These are phyloP conservation scores for Ceratocystis ficicola DNA, from an alignment of 2,329 filamentous ascomycete genomes.

Conservation along the genomic window DNA sequence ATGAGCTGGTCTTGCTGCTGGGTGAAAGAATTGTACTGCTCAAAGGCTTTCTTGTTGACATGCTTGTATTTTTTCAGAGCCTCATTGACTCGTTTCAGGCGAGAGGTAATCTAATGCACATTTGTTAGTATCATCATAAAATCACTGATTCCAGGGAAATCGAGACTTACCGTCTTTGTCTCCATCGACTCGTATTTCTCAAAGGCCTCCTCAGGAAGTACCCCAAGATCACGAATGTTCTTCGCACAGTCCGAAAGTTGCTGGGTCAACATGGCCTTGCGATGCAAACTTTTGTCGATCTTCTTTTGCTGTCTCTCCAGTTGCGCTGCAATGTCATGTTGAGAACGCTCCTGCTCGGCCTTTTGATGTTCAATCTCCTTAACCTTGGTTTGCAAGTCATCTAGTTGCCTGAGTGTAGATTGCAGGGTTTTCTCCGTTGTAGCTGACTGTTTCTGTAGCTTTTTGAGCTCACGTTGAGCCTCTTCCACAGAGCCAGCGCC, in stretches of 20 bases:
- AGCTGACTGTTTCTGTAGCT: constrained; percentile 55
- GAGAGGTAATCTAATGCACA: constrained; percentile 41
- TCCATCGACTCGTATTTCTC: constrained; percentile 79
- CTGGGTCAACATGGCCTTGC: constrained; percentile 65
- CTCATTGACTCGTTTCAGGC: constrained; percentile 83
- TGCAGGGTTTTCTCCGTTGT: constrained; percentile 56
- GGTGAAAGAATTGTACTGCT: constrained; percentile 97
- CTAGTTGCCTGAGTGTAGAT: constrained; percentile 64
- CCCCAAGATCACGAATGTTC: constrained; percentile 85
- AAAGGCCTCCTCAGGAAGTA: constrained; percentile 86
- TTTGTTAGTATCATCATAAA: neutral
- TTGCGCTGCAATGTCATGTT: constrained; percentile 61
- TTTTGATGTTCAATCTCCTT: constrained; percentile 43
- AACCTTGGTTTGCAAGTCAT: constrained; percentile 38
- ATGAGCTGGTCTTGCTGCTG: constrained; percentile 78
- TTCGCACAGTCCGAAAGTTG: constrained; percentile 71
- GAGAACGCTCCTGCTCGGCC: constrained; percentile 54
- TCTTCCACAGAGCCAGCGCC: constrained; percentile 54
- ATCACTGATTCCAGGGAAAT: neutral
- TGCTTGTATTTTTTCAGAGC: constrained; percentile 92
- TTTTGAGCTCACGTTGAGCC: constrained; percentile 68
- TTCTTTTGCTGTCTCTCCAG: constrained; percentile 80
- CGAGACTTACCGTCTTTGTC: constrained; percentile 52
- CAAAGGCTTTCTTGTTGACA: constrained; percentile 98
- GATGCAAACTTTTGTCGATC: constrained; percentile 84